phyloP scores from a whole-genome alignment of 2,329 filamentous ascomycete species.

The Colletotrichum cereale region DNA sequence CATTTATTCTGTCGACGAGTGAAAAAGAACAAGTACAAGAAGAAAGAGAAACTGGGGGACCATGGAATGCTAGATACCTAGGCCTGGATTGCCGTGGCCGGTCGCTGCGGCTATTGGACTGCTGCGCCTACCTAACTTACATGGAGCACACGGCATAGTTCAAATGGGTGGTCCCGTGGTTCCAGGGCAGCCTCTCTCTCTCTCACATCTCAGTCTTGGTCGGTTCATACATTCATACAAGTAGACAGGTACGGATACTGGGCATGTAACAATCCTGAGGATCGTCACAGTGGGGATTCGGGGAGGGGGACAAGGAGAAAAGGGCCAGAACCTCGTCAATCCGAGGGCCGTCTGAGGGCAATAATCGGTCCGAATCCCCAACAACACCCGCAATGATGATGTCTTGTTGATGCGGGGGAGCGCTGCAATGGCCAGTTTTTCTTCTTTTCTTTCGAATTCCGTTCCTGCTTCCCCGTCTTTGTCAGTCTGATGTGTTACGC shows the following conservation, averaged over 20 bases:
- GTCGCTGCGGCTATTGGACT: not conserved
- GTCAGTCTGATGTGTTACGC: constrained; percentile 30
- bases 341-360: not conserved
- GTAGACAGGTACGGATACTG: too few relatives aligned
- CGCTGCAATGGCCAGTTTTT: constrained; percentile 17
- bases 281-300: not conserved
- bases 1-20: too few relatives aligned
- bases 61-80: too few relatives aligned
- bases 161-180: too few relatives aligned
- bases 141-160: too few relatives aligned
- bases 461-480: not conserved
- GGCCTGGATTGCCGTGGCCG: not conserved
- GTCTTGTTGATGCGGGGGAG: constrained; percentile 23
- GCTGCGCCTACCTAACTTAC: too few relatives aligned
- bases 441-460: not conserved
- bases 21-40: not conserved
- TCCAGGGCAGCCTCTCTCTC: not conserved
- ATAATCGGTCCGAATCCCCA: constrained; percentile 33
- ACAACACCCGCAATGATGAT: constrained; percentile 5
- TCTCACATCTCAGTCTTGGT: too few relatives aligned
- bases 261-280: too few relatives aligned
- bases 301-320: not conserved
- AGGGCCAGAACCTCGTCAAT: not conserved
- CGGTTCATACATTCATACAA: too few relatives aligned
- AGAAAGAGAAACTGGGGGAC: too few relatives aligned